Evolutionary conservation across 2,329 filamentous ascomycete genomes (phyloP).

Genomic region (Sporothrix dimorphospora): DNA sequence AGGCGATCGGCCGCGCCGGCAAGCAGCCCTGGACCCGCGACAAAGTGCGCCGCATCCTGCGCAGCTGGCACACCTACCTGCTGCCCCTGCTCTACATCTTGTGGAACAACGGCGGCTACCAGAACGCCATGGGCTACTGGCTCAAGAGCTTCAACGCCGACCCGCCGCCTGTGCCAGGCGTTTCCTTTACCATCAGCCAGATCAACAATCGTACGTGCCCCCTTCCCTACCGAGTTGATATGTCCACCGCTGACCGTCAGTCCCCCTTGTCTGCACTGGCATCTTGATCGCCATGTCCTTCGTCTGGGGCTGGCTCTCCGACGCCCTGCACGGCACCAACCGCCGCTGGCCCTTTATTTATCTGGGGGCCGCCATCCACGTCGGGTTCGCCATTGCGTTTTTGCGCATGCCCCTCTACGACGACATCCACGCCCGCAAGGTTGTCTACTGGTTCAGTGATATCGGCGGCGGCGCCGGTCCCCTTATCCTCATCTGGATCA

Average conservation of each 20-base stretch:
- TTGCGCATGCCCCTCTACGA: slow-evolving; percentile 44
- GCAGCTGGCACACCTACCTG: slow-evolving; percentile 47
- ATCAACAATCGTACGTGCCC: slow-evolving; percentile 39
- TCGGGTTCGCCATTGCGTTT: slow-evolving; percentile 41
- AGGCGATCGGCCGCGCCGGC: slow-evolving; percentile 44
- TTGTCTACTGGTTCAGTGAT: slow-evolving; percentile 45
- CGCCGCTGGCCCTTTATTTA: slow-evolving; percentile 46
- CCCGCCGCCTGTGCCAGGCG: slow-evolving; percentile 43
- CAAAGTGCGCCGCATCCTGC: slow-evolving; percentile 41
- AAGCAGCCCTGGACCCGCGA: slow-evolving; percentile 43
- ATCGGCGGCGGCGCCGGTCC: slow-evolving; percentile 44
- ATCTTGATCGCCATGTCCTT: slow-evolving; percentile 44
- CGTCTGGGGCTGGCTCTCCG: slow-evolving; percentile 45
- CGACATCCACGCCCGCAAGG: slow-evolving; percentile 42
- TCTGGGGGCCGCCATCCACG: slow-evolving; percentile 42
- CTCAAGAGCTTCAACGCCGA: slow-evolving; percentile 46
- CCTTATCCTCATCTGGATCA: slow-evolving; percentile 43
- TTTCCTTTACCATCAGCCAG: slow-evolving; percentile 39
- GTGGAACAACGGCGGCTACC: slow-evolving; percentile 45
- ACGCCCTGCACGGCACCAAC: slow-evolving; percentile 39
- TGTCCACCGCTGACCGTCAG: slow-evolving; percentile 19
- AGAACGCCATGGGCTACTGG: slow-evolving; percentile 48
- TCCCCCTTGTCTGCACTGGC: slow-evolving; percentile 41
- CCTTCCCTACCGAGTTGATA: no score
- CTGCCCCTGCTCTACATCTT: slow-evolving; percentile 41